Evolutionary conservation across 2,329 filamentous ascomycete genomes (phyloP).

Genomic region (Fusarium humuli): DNA sequence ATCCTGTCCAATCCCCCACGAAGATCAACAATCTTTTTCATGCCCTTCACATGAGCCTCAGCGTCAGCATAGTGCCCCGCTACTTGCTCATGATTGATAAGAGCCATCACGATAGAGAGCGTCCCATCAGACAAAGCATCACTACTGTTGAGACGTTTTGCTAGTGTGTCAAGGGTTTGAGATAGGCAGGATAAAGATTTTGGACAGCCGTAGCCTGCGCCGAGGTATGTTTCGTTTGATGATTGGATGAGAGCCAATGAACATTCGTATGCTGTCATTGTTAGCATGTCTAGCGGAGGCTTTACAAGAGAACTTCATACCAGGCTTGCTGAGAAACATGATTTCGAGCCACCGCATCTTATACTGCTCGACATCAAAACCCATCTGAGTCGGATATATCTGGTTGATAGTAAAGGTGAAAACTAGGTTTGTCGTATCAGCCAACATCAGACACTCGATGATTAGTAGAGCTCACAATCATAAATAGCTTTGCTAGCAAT

Average conservation of each 20-base stretch:
- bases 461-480: not conserved
- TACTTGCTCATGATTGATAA: slow-evolving; percentile 8
- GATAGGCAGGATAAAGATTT: slow-evolving; percentile 1
- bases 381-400: slow-evolving; percentile 10
- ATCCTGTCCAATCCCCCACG: not conserved
- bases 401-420: not conserved
- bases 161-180: slow-evolving; percentile 2
- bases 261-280: not conserved
- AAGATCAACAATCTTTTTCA: slow-evolving; percentile 6
- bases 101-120: not conserved
- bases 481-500: slow-evolving; percentile 7
- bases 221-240: slow-evolving; percentile 17
- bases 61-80: slow-evolving; percentile 2
- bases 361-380: not conserved
- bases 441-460: fast-evolving
- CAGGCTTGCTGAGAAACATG: slow-evolving; percentile 2
- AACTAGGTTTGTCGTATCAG: not conserved
- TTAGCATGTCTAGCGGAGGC: fast-evolving
- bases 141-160: not conserved
- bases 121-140: slow-evolving; percentile 7
- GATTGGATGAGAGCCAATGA: slow-evolving; percentile 7
- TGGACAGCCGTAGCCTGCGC: not conserved
- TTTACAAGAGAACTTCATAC: fast-evolving
- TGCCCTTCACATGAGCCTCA: not conserved
- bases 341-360: slow-evolving; percentile 14